A percentile compares a stretch with the other conserved stretches of the same genome.
Conservation (phyloP, 2,329 filamentous ascomycete genomes). For the Simplicillium aogashimaense region DNA sequence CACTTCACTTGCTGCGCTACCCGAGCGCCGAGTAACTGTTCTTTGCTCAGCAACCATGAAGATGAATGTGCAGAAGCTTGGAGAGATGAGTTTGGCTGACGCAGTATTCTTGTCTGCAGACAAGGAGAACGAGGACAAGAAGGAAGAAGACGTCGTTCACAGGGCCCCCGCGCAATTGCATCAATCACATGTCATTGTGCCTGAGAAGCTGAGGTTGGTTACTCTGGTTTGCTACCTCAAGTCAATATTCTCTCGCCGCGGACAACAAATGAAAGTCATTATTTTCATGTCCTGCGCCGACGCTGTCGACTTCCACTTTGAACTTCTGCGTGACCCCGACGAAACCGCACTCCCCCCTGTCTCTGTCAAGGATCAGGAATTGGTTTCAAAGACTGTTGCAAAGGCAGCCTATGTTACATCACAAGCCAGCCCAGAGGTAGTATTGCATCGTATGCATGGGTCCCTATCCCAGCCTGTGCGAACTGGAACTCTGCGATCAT, state of each 20-base stretch:
- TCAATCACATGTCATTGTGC: slow-evolving; percentile 79
- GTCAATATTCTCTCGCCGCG: slow-evolving; percentile 76
- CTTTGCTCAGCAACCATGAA: slow-evolving; percentile 97
- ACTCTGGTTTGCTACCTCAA: slow-evolving; percentile 78
- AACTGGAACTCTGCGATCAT: slow-evolving; percentile 75
- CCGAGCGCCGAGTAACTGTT: slow-evolving; percentile 71
- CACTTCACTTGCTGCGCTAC: slow-evolving; percentile 51
- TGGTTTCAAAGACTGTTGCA: slow-evolving; percentile 51
- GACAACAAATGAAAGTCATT: slow-evolving; percentile 92
- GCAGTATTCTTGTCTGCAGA: slow-evolving; percentile 74
- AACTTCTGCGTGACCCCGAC: slow-evolving; percentile 52
- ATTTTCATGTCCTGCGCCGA: slow-evolving; percentile 96
- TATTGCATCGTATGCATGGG: slow-evolving; percentile 80
- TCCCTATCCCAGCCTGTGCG: slow-evolving; percentile 82
- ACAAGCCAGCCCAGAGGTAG: slow-evolving; percentile 61
- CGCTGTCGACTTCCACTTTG: slow-evolving; percentile 93
- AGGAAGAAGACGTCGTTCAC: slow-evolving; percentile 46
- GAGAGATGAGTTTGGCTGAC: slow-evolving; percentile 90
- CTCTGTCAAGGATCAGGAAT: slow-evolving; percentile 20
- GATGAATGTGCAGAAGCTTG: slow-evolving; percentile 88
- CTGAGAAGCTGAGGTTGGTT: slow-evolving; percentile 83
- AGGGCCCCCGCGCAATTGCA: slow-evolving; percentile 82
- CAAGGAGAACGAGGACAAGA: slow-evolving; percentile 34
- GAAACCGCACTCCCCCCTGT: slow-evolving; percentile 15
- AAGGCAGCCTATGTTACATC: slow-evolving; percentile 65